These are phyloP conservation scores for Sordariomycetes sp. DNA, from an alignment of 2,329 filamentous ascomycete species.

Conservation along the genomic window DNA sequence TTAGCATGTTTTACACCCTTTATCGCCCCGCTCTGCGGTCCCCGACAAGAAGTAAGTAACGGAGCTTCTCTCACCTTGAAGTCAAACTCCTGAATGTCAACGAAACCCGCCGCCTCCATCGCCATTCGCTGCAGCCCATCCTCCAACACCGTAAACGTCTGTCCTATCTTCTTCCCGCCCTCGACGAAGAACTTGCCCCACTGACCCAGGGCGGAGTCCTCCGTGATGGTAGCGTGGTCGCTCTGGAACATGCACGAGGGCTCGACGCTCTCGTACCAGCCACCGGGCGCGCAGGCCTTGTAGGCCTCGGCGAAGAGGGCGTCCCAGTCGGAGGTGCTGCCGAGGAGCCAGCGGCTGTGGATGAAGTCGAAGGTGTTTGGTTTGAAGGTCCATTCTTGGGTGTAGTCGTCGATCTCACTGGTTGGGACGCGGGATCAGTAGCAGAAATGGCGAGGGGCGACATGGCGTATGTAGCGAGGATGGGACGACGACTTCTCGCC, in stretches of 20 bases:
- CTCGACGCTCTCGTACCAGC: slow-evolving; percentile 8
- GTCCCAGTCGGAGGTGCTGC: slow-evolving; percentile 42
- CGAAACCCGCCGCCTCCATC: slow-evolving; percentile 7
- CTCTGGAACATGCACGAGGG: background rate
- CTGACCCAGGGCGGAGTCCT: background rate
- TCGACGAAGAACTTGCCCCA: slow-evolving; percentile 8
- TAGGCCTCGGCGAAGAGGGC: slow-evolving; percentile 18
- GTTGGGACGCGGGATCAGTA: slow-evolving; percentile 3
- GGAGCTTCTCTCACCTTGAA: slow-evolving; percentile 4
- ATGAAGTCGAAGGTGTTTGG: slow-evolving; percentile 40
- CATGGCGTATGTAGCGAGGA: background rate
- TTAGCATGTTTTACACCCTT: no score
- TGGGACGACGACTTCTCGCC: slow-evolving; percentile 5
- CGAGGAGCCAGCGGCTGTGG: slow-evolving; percentile 43
- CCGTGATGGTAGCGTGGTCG: background rate
- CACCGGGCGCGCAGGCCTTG: slow-evolving; percentile 7
- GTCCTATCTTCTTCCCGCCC: slow-evolving; percentile 2
- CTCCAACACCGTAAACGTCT: background rate
- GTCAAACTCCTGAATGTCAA: slow-evolving; percentile 5
- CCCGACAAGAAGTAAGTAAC: background rate
- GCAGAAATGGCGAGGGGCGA: no score
- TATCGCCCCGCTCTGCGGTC: background rate
- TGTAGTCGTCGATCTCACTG: slow-evolving; percentile 18
- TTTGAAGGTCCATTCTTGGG: slow-evolving; percentile 27
- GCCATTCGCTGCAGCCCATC: slow-evolving; percentile 7